Base-by-base conservation (phyloP, 176 grass and related monocot genomes). In the Carex scoparia region DNA sequence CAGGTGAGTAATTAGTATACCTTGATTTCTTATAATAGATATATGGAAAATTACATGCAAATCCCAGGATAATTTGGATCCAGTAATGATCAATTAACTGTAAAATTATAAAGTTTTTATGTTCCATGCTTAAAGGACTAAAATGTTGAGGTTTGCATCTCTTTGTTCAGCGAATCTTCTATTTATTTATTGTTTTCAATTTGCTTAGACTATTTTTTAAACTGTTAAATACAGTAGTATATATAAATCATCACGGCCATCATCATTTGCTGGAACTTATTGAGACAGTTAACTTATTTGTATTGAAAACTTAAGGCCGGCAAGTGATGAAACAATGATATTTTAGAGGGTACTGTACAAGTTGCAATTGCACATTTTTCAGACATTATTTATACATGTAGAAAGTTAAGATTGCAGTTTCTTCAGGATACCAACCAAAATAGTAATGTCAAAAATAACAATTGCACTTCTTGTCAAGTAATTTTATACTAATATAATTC, bases 1-100 rank as follows among this genome's bases (percentile, higher is more conserved):
- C 91, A 97, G 81, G 81, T 83, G 64, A 66, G 74, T 58, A 18
- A 7, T 16, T 79, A 58, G 12, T 33, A 79, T 13, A 18, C 61
- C 61, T 79, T 58, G 0, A 15, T 57, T 55, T 31, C 23, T 57
- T 55, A 54, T 19, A 32, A 55, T 77, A 56, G 5, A 30, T 70
- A 66, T 0, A 72, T 48, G 8, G 16, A 18, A 27, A 72, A 19
- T 4, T 72, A 72, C 27, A 32, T 77, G 11, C 46, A 55, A 77
- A 77, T 56, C 27, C 23, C 49, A 56, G 23, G 9, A 32, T 55
- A 56, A 77, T 30, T 32, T 56, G 46, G 48, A 54, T 32, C 13
- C 1, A 78, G 48, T 15, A 57, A 57, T 33, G 2, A 78, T 32
- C 49, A 78, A 13, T 55, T 78, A 55, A 15, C 10, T 57, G 23